Evolutionary conservation across 2,329 filamentous ascomycete genomes (phyloP).

Genomic region (Cordyceps farinosa): DNA sequence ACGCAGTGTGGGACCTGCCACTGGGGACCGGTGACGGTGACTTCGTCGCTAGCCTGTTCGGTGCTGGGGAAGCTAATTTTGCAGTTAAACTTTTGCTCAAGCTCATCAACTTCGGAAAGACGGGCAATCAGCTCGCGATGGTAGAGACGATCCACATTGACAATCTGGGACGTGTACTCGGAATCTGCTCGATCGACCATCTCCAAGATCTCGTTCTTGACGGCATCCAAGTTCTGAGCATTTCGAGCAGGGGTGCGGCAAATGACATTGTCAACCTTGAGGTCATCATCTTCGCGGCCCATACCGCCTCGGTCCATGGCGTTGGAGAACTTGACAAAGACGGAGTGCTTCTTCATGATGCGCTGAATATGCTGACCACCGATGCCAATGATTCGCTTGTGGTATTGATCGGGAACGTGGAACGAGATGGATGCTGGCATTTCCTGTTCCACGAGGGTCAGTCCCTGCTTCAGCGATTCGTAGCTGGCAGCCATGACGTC

Average conservation of each 20-base stretch:
- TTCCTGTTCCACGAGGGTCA: conserved; percentile 93
- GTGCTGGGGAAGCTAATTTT: conserved; percentile 98
- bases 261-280: conserved; percentile 98
- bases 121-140: conserved; percentile 90
- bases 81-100: conserved; percentile 99
- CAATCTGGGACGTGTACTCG: conserved; percentile 91
- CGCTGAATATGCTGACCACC: conserved; percentile 97
- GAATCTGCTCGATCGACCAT: conserved; percentile 99
- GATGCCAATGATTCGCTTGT: conserved; percentile 98
- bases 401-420: conserved; percentile 97
- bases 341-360: conserved; percentile 99
- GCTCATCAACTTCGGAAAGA: conserved; percentile 82
- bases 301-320: conserved; percentile 95
- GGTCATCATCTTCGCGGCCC: conserved; percentile 93
- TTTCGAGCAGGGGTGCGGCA: conserved; percentile 96
- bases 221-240: conserved; percentile 90
- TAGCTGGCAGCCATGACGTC: conserved; percentile 92
- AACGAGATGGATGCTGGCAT: conserved; percentile 99
- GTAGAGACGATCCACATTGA: conserved; percentile 90
- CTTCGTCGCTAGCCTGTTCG: conserved; percentile 92
- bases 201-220: conserved; percentile 98
- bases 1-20: conserved; percentile 98
- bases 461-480: conserved; percentile 88
- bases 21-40: conserved; percentile 92
- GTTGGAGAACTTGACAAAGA: conserved; percentile 99